Evolutionary conservation across 306 rosid genomes (phyloP), one percentile per base, ranked within the genome.

Genomic region (Quercus gilva): DNA sequence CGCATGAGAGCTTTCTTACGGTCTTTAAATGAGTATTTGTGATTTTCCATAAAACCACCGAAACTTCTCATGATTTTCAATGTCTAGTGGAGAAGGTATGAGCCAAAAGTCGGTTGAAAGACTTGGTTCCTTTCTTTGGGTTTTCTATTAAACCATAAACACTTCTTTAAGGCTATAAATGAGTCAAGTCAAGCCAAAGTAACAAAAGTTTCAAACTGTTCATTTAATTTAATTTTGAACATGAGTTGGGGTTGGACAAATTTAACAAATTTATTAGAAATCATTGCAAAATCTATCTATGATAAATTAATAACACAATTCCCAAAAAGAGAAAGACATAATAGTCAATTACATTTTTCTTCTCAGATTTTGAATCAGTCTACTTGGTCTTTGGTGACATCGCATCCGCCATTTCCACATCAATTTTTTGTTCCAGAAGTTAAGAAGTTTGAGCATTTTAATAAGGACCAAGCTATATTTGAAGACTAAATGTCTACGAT

Each of bases 391-490:
- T 78, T 1, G 85, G 74, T 58, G 92, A 76, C 4, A 8, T 74
- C 23, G 92, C 93, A 78, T 90, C 97, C 8, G 73, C 90, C 97
- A 94, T 94, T 80, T 88, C 87, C 25, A 83, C 91, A 59, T 90
- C 98, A 37, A 76, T 68, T 1, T 15, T 83, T 94, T 95, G 91
- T 74, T 23, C 14, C 43, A 74, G 9, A 23, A 37, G 60, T 5
- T 8, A 67, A 2, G 33, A 13, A 65, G 3, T 4, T 5, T 19
- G 55, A 6, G 2, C 31, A 26, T 28, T 65, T 28, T 65, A 52
- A 55, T n/a, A 28, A 59, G 1, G 56, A 15, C 23, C 14, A 67
- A 67, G 25, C 49, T 12, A 45, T 45, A 9, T 9, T 9, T 45
- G 53, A 12, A 45, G 15, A 45, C 53, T 11, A 45, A 11, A 45